phyloP scores from a whole-genome alignment of 768 basidiomycete species.

The Lactarius indigo region DNA sequence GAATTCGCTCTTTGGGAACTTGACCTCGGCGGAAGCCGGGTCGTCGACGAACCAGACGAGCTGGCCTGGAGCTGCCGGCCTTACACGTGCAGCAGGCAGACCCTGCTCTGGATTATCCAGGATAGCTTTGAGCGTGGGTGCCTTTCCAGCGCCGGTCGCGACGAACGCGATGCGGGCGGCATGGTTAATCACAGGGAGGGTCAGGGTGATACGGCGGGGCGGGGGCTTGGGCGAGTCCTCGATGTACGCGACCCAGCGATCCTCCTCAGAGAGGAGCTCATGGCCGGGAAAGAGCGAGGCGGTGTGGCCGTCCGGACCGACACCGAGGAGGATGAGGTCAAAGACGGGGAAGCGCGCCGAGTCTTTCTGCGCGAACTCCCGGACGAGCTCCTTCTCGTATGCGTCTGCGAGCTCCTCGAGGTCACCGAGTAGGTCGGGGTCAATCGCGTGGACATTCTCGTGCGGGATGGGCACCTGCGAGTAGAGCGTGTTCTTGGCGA shows the following conservation, averaged over 20 bases:
- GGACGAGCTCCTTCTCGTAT: slow-evolving; percentile 82
- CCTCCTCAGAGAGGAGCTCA: slow-evolving; percentile 72
- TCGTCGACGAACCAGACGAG: slow-evolving; percentile 96
- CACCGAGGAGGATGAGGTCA: slow-evolving; percentile 93
- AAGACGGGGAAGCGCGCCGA: slow-evolving; percentile 96
- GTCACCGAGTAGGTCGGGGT: slow-evolving; percentile 60
- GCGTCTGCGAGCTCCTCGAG: slow-evolving; percentile 77
- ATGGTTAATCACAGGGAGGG: slow-evolving; percentile 88
- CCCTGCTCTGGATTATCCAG: slow-evolving; percentile 77
- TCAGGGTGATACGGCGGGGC: slow-evolving; percentile 84
- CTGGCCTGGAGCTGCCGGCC: slow-evolving; percentile 73
- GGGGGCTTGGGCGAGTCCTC: slow-evolving; percentile 96
- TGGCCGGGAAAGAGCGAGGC: slow-evolving; percentile 97
- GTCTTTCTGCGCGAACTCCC: slow-evolving; percentile 88
- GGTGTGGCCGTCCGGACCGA: slow-evolving; percentile 98
- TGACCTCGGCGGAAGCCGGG: slow-evolving; percentile 63
- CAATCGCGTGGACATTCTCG: slow-evolving; percentile 80
- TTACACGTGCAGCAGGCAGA: slow-evolving; percentile 81
- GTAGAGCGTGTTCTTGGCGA: slow-evolving; percentile 72
- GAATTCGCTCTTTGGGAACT: slow-evolving; percentile 55
- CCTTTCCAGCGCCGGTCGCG: slow-evolving; percentile 78
- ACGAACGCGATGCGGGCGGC: slow-evolving; percentile 88
- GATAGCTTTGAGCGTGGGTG: slow-evolving; percentile 64
- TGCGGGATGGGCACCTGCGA: slow-evolving; percentile 76
- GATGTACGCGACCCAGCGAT: slow-evolving; percentile 93